Evolutionary conservation across 2,329 filamentous ascomycete genomes (phyloP).

Genomic region (Sphaerulina vaccinii): DNA sequence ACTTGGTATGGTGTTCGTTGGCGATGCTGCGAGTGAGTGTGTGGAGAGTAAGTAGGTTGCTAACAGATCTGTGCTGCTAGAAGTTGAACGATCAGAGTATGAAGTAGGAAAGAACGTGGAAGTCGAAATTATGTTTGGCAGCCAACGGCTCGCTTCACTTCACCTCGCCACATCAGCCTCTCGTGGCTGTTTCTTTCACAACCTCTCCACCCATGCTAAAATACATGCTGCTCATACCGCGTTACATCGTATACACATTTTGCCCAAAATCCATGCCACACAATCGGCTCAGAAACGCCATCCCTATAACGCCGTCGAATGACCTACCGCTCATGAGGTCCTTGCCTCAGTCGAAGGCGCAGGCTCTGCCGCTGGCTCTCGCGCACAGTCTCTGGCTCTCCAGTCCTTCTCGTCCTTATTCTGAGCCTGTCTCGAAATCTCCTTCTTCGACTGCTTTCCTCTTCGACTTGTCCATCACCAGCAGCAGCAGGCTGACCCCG

Average conservation of each 20-base stretch:
- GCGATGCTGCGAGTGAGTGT: too few species aligned
- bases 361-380: too few species aligned
- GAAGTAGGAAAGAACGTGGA: too few species aligned
- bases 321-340: background rate
- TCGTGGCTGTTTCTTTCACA: background rate
- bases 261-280: background rate
- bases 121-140: too few species aligned
- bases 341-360: constrained; percentile 4
- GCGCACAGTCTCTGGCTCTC: constrained; percentile 28
- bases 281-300: background rate
- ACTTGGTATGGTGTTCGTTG: too few species aligned
- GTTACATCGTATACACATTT: background rate
- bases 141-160: too few species aligned
- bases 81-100: too few species aligned
- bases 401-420: constrained; percentile 34
- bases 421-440: constrained; percentile 31
- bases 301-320: background rate
- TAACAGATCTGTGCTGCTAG: too few species aligned
- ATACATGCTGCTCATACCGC: background rate
- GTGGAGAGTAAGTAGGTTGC: too few species aligned
- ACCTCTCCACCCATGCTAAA: background rate
- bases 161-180: background rate
- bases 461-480: constrained; percentile 15
- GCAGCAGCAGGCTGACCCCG: constrained; percentile 11
- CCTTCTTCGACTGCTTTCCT: constrained; percentile 25